Evolutionary conservation across 768 basidiomycete species (phyloP).

Genomic region (Agrocybe praecox): DNA sequence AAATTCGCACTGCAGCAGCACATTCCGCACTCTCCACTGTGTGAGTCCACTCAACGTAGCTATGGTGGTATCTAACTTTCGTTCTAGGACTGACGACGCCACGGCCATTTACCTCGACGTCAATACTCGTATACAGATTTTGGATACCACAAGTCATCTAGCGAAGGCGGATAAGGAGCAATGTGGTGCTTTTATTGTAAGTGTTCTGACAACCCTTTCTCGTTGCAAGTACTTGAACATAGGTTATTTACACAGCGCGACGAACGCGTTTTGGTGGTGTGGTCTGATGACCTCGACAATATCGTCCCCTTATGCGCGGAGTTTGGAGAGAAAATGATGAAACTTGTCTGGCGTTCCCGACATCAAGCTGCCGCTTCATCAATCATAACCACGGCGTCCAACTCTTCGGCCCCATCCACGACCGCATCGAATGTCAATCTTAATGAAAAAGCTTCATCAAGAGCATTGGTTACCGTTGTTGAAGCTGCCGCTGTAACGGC

Average conservation of each 20-base stretch:
- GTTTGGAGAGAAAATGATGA: constrained; percentile 71
- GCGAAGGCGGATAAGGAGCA: constrained; percentile 88
- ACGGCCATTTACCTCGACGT: constrained; percentile 68
- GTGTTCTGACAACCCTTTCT: constrained; percentile 21
- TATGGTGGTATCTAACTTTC: neutral
- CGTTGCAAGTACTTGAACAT: neutral
- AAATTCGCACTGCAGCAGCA: constrained; percentile 76
- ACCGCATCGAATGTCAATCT: constrained; percentile 58
- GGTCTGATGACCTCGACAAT: constrained; percentile 82
- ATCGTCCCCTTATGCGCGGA: constrained; percentile 76
- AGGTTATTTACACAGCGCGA: constrained; percentile 55
- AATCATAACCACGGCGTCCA: constrained; percentile 37
- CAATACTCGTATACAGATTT: constrained; percentile 86
- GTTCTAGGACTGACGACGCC: constrained; percentile 56
- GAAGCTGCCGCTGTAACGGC: constrained; percentile 34
- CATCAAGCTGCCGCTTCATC: constrained; percentile 36
- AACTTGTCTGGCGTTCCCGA: constrained; percentile 55
- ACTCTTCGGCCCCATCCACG: constrained; percentile 45
- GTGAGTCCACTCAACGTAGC: constrained; percentile 40
- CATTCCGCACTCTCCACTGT: constrained; percentile 75
- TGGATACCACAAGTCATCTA: constrained; percentile 69
- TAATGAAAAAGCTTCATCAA: constrained; percentile 48
- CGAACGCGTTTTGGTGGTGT: constrained; percentile 80
- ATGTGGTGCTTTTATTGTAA: constrained; percentile 84
- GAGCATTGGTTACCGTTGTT: constrained; percentile 25